Conservation (phyloP, 1,139 yeast species). For the Yamadazyma songkhlaensis region DNA sequence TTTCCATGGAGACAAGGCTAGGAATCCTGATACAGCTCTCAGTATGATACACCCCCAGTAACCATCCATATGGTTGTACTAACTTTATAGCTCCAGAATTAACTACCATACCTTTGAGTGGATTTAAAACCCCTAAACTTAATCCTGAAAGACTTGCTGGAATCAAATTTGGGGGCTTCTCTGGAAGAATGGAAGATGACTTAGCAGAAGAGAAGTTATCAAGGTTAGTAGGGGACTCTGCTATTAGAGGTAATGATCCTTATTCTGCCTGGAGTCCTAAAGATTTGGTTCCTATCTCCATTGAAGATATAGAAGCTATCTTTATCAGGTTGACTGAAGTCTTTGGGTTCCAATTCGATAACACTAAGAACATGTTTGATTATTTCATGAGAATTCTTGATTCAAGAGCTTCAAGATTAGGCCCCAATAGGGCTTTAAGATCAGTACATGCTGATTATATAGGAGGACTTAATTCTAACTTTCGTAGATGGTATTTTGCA, state of each 20-base stretch:
- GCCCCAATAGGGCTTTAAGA: constrained; percentile 50
- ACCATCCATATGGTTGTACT: not conserved
- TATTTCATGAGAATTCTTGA: constrained; percentile 61
- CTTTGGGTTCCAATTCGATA: constrained; percentile 70
- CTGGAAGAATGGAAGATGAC: constrained; percentile 12
- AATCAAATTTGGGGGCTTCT: constrained; percentile 23
- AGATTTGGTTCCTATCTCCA: constrained; percentile 50
- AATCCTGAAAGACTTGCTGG: constrained; percentile 20
- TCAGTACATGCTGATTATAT: constrained; percentile 72
- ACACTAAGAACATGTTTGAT: constrained; percentile 63
- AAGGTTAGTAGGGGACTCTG: constrained; percentile 9
- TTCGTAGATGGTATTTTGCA: constrained; percentile 94
- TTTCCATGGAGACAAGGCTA: constrained; percentile 28
- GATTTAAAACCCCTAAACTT: constrained; percentile 32
- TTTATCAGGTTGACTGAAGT: constrained; percentile 50
- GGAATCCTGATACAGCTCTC: constrained; percentile 31
- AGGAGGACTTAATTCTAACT: constrained; percentile 91
- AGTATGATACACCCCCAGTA: constrained; percentile 23
- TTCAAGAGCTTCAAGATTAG: constrained; percentile 66
- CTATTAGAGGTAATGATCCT: constrained; percentile 37
- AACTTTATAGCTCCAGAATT: constrained; percentile 16
- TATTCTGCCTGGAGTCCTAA: constrained; percentile 59
- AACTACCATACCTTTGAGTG: constrained; percentile 42
- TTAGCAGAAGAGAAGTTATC: constrained; percentile 36
- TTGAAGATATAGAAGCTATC: constrained; percentile 52